Conservation (phyloP, 805 yeast genomes). For the Babjeviella inositovora region DNA sequence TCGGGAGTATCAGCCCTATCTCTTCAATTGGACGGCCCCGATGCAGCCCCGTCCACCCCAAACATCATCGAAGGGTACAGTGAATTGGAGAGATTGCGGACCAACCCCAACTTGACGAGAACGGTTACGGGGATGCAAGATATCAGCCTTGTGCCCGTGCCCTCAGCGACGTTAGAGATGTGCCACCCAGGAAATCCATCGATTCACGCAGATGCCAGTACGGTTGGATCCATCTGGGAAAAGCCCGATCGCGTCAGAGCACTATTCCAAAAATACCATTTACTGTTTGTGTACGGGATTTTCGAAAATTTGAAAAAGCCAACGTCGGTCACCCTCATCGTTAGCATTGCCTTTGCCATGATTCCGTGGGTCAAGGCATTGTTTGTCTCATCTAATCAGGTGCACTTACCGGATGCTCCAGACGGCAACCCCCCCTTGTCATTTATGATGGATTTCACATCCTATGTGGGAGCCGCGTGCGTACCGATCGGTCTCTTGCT, state of each 20-base stretch:
- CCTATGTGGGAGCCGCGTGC: conserved; percentile 72
- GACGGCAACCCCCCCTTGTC: conserved; percentile 74
- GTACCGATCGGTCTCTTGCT: conserved; percentile 78
- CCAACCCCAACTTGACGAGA: too few relatives aligned
- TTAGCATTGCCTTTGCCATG: conserved; percentile 30
- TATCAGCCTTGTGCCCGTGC: too few relatives aligned
- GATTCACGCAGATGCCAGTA: too few relatives aligned
- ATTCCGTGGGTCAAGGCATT: conserved; percentile 39
- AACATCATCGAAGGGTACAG: too few relatives aligned
- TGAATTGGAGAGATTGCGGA: too few relatives aligned
- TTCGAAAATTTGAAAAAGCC: conserved; percentile 32
- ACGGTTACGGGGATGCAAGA: too few relatives aligned
- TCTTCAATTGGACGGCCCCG: too few relatives aligned
- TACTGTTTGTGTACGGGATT: conserved; percentile 3
- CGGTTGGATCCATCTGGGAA: too few relatives aligned
- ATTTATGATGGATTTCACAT: conserved; percentile 67
- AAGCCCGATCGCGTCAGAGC: not conserved
- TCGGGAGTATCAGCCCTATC: too few relatives aligned
- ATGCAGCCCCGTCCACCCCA: too few relatives aligned
- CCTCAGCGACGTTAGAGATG: too few relatives aligned
- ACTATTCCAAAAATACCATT: not conserved
- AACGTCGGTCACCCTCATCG: conserved; percentile 24
- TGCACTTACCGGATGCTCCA: conserved; percentile 59
- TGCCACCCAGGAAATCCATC: too few relatives aligned
- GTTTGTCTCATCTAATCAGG: conserved; percentile 32